These are phyloP conservation scores for Mrakia gelida DNA, from an alignment of 768 basidiomycete genomes.

Conservation along the genomic window DNA sequence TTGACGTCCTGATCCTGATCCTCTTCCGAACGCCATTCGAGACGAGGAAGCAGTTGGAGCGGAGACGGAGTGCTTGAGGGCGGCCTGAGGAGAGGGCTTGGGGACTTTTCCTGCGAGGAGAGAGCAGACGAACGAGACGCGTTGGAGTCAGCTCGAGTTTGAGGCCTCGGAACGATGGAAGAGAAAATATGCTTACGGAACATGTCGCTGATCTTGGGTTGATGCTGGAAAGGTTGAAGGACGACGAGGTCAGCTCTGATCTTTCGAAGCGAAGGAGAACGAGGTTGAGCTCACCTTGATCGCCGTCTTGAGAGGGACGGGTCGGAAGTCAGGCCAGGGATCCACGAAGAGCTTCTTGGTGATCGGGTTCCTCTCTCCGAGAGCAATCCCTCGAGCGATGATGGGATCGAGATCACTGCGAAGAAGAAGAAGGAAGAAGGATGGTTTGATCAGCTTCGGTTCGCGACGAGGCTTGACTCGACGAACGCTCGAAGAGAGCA, in stretches of 20 bases:
- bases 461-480: neutral
- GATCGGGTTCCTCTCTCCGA: conserved; percentile 67
- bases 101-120: neutral
- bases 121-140: neutral
- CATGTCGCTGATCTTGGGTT: conserved; percentile 28
- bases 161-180: neutral
- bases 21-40: neutral
- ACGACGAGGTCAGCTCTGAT: neutral
- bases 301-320: conserved; percentile 51
- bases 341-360: conserved; percentile 67
- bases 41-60: neutral
- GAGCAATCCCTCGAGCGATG: conserved; percentile 63
- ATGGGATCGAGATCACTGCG: conserved; percentile 60
- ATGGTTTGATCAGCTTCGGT: conserved; percentile 15
- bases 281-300: neutral
- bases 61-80: neutral
- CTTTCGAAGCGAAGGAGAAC: neutral
- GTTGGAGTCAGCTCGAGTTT: neutral
- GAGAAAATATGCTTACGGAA: conserved; percentile 1
- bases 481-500: conserved; percentile 54
- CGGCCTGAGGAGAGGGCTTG: neutral
- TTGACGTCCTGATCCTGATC: neutral
- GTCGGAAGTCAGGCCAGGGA: conserved; percentile 64
- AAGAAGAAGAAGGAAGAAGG: conserved; percentile 25
- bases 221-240: neutral